Evolutionary conservation across 2,329 filamentous ascomycete genomes (phyloP).

Genomic region (Cladosporium sp.): DNA sequence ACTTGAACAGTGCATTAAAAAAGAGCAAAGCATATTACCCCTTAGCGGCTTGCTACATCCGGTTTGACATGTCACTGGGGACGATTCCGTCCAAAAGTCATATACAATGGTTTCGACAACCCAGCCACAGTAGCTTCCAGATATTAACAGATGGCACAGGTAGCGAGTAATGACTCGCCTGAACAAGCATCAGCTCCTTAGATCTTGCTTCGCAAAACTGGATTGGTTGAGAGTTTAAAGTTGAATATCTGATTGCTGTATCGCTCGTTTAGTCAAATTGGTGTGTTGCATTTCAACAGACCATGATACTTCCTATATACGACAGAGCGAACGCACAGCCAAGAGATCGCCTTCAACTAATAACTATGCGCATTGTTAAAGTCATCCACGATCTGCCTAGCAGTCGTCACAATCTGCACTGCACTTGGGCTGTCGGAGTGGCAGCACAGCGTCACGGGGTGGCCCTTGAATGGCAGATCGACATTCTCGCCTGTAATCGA

Average conservation of each 20-base stretch:
- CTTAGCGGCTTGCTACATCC: too few species aligned
- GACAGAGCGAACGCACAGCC: background rate
- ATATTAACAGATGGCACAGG: too few species aligned
- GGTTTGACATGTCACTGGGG: too few species aligned
- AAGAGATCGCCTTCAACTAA: background rate
- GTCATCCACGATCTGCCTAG: slow-evolving; percentile 44
- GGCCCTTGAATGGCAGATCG: slow-evolving; percentile 43
- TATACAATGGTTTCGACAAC: too few species aligned
- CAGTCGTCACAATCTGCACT: slow-evolving; percentile 46
- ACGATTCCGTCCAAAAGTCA: too few species aligned
- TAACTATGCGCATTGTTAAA: slow-evolving; percentile 38
- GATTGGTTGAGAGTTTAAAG: too few species aligned
- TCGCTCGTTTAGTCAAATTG: background rate
- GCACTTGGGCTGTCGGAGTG: slow-evolving; percentile 48
- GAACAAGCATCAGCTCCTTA: too few species aligned
- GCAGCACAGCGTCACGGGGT: slow-evolving; percentile 46
- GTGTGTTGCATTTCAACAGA: background rate
- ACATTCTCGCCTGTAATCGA: slow-evolving; percentile 45
- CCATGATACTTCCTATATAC: background rate
- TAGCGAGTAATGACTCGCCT: too few species aligned
- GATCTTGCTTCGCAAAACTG: too few species aligned
- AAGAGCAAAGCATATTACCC: too few species aligned
- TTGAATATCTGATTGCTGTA: background rate
- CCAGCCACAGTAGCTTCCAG: too few species aligned
- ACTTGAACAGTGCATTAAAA: too few species aligned